These are phyloP conservation scores for Asterella californica DNA, from an alignment of 225 moss, liverwort and hornwort genomes.

Conservation along the genomic window DNA sequence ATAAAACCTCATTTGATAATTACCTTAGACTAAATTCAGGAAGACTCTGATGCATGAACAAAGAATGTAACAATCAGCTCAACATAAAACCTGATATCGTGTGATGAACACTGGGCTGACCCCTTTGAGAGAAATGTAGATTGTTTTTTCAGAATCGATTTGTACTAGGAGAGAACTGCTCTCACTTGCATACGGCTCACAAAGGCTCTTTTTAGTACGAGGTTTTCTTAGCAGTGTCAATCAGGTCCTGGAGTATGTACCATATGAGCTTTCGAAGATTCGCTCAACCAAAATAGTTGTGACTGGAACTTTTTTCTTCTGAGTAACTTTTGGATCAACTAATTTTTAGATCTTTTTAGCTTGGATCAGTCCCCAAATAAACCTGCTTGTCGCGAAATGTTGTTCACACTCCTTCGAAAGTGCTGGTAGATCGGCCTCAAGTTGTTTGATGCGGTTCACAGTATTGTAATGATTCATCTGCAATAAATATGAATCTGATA, in stretches of 20 bases:
- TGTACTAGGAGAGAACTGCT: slow-evolving; percentile 35
- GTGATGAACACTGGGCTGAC: slow-evolving; percentile 5
- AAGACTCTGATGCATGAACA: no score
- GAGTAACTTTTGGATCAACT: not conserved
- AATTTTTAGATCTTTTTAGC: not conserved
- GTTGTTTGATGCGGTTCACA: slow-evolving; percentile 35
- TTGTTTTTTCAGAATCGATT: slow-evolving; percentile 34
- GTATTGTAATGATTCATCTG: slow-evolving; percentile 43
- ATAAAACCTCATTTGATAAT: not conserved
- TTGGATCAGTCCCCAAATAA: not conserved
- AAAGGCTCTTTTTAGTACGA: slow-evolving; percentile 38
- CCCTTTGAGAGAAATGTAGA: slow-evolving; percentile 35
- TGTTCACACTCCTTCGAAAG: slow-evolving; percentile 38
- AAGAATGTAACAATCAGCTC: no score
- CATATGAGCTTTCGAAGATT: not conserved
- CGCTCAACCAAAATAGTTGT: not conserved
- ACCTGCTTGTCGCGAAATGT: slow-evolving; percentile 41
- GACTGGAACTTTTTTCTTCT: not conserved
- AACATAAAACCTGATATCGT: not conserved
- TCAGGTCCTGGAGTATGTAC: slow-evolving; percentile 25
- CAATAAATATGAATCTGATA: not conserved
- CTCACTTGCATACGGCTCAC: slow-evolving; percentile 34
- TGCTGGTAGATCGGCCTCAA: slow-evolving; percentile 36
- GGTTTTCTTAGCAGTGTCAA: slow-evolving; percentile 38
- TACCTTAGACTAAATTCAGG: no score